phyloP scores from a whole-genome alignment of 1,284 basidiomycete genomes.

The Ustilago shanxiensis region DNA sequence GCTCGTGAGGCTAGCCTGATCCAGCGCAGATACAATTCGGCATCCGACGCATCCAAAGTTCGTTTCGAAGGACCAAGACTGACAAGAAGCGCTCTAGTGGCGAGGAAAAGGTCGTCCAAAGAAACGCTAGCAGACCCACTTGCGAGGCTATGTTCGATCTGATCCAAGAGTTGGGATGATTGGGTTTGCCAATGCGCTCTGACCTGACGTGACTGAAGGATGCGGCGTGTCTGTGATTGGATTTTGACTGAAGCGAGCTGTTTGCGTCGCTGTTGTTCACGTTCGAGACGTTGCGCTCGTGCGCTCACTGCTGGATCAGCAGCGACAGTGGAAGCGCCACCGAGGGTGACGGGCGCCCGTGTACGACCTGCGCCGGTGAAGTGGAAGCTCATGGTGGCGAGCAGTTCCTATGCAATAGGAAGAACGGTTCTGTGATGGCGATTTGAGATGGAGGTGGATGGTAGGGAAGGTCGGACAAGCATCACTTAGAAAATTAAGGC shows the following conservation, averaged over 20 bases:
- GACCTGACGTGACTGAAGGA: slow-evolving; percentile 25
- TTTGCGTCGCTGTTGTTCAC: slow-evolving; percentile 43
- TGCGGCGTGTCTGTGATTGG: slow-evolving; percentile 37
- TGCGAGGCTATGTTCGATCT: slow-evolving; percentile 2
- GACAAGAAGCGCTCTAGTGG: slow-evolving; percentile 25
- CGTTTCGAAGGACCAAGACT: slow-evolving; percentile 33
- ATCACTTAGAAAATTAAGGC: background rate
- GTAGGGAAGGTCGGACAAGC: background rate
- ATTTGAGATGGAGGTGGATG: too few species aligned
- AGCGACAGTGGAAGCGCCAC: slow-evolving; percentile 35
- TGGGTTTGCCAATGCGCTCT: slow-evolving; percentile 22
- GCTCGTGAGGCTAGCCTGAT: slow-evolving; percentile 25
- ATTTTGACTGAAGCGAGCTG: slow-evolving; percentile 25
- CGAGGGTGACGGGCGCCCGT: slow-evolving; percentile 42
- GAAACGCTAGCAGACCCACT: background rate
- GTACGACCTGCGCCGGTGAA: slow-evolving; percentile 51
- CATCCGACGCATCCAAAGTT: slow-evolving; percentile 15
- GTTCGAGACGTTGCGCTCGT: slow-evolving; percentile 36
- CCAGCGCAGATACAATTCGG: slow-evolving; percentile 25
- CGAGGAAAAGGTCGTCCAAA: slow-evolving; percentile 16
- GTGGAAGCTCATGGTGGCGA: slow-evolving; percentile 46
- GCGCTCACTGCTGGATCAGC: slow-evolving; percentile 44
- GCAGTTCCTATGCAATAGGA: background rate
- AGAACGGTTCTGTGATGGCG: too few species aligned
- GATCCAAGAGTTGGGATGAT: slow-evolving; percentile 11